Percentiles rank a stretch among this genome's conserved stretches.
These are phyloP conservation scores for Klebsormidium nitens DNA, from an alignment of 139 green algal species.

Conservation along the genomic window DNA sequence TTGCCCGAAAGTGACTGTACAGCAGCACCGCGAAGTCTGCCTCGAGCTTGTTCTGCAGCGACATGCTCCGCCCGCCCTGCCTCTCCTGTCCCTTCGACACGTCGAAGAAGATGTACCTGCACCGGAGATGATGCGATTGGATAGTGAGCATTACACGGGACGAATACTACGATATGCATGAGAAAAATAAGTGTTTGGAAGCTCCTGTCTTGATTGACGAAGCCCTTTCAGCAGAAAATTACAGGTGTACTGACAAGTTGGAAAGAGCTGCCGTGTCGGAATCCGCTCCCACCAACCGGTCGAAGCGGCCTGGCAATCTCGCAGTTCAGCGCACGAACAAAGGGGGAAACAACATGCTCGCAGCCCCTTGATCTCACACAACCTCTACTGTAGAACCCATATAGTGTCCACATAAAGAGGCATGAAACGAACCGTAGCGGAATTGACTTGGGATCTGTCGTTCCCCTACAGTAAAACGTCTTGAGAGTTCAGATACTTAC, in stretches of 20 bases:
- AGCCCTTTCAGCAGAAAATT: too few species aligned
- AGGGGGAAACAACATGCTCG: neutral
- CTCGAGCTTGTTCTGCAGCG: constrained; percentile 10
- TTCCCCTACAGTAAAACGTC: too few species aligned
- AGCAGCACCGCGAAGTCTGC: constrained; percentile 9
- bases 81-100: constrained; percentile 19
- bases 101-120: constrained; percentile 68
- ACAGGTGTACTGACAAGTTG: too few species aligned
- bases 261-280: too few species aligned
- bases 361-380: neutral
- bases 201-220: too few species aligned
- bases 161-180: neutral
- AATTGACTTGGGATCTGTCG: too few species aligned
- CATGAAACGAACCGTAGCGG: neutral
- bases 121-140: neutral
- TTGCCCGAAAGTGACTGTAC: too few species aligned
- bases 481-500: neutral
- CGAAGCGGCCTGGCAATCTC: too few species aligned
- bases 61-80: neutral
- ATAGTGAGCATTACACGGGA: neutral
- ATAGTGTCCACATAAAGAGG: neutral
- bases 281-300: too few species aligned
- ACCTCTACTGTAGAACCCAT: neutral
- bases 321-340: neutral
- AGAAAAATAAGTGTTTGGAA: too few species aligned